Evolutionary conservation across 2,329 filamentous ascomycete species (phyloP), one percentile per base, ranked within the genome.

Genomic region (Calonectria hongkongensis): DNA sequence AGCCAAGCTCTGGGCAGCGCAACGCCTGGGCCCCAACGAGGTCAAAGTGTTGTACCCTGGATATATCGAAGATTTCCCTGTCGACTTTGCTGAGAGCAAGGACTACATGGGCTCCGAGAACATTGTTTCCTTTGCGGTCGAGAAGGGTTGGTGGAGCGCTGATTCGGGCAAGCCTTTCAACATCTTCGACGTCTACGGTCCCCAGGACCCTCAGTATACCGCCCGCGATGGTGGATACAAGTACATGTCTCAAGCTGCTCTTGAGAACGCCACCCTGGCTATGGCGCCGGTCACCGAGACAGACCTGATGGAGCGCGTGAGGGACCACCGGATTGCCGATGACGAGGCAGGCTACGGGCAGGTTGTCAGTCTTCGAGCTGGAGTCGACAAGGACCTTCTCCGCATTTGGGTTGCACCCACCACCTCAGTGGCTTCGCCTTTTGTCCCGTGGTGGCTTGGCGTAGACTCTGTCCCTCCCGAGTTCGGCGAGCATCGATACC

Each of bases 221-320:
- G 77, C 77, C 0, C 77, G 77, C 0, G 75, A 78, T 3, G 77
- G 77, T 27, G 77, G 77, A 2, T 79, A 79, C 62, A 79, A 79
- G 8, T 79, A 78, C 48, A 79, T 79, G 77, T 79, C 77, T 0
- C 77, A 79, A 21, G 77, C 77, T 0, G 77, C 75, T 5, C 28
- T 79, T 0, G 77, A 79, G 10, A 76, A 79, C 0, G 75, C 77
- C 0, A 78, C 77, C 0, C 66, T 78, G 1, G 70, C 64, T 8
- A 79, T 79, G 77, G 74, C 71, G 0, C 77, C 77, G 0, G 13
- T 79, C 13, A 79, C 77, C 0, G 77, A 79, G 25, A 68, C 71
- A 3, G 78, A 79, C 15, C 72, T 79, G 48, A 79, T 79, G 74
- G 33, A 78, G 30, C 76, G 77, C 0, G 77, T 79, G 0, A 73